Evolutionary conservation across 441 rosid genomes (phyloP).

Genomic region (Macaranga tanarius): DNA sequence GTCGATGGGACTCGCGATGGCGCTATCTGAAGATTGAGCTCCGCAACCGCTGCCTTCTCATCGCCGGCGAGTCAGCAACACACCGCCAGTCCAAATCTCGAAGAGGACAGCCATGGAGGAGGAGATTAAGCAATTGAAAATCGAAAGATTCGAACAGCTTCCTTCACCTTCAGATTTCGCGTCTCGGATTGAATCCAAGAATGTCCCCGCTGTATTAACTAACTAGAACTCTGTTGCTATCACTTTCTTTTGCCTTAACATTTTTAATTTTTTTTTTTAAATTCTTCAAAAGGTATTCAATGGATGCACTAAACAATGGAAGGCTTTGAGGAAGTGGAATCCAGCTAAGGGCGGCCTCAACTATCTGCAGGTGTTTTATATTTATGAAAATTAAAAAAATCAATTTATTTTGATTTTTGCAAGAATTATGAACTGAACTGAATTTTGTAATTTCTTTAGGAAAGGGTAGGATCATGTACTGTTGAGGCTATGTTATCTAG

Average conservation of each 20-base stretch:
- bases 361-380: constrained; percentile 56
- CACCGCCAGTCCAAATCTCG: neutral
- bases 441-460: constrained; percentile 32
- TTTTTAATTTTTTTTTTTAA: neutral
- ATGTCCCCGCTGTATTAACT: constrained; percentile 59
- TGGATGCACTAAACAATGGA: constrained; percentile 63
- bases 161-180: constrained; percentile 54
- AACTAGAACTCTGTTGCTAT: neutral
- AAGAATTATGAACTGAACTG: neutral
- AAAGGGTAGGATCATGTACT: constrained; percentile 52
- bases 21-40: no score
- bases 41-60: no score
- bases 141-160: constrained; percentile 45
- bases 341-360: constrained; percentile 72
- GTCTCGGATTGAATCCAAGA: constrained; percentile 57
- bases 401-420: no score
- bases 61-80: no score
- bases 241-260: neutral
- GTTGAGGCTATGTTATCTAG: constrained; percentile 80
- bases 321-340: constrained; percentile 69
- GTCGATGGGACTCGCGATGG: no score
- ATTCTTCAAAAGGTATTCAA: constrained; percentile 48
- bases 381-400: no score
- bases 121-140: constrained; percentile 29
- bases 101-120: neutral